Evolutionary conservation across 1,284 basidiomycete species (phyloP), one percentile per base, ranked within the genome.

Genomic region (Neolentinus lepideus): DNA sequence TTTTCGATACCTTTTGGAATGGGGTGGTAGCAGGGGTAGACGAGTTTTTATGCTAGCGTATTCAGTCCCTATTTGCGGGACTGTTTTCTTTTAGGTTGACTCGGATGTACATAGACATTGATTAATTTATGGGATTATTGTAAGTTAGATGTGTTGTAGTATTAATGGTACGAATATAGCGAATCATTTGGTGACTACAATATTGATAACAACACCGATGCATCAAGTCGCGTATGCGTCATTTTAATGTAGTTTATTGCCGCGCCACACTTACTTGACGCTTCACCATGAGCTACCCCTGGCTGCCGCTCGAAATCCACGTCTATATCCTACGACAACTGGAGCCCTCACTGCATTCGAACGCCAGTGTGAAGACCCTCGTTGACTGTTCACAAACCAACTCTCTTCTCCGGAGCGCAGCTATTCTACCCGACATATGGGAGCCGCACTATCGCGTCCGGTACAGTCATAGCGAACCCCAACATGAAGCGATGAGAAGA

Each of bases 1-100:
- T 75, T 2, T 79, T 89, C 31, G 75, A 83, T 31, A 64, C 59
- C 35, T 86, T 82, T 64, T 87, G 83, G 83, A 25, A 25, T 14
- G 47, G 47, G 27, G 47, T 50, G 47, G 12, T 50, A 22, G 24
- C 6, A n/a, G 47, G 47, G 3, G 24, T 50, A 29, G 47, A 50
- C 14, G 47, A 50, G 21, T 50, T 50, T 50, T 26, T 50, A n/a
- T 50, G 47, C 27, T 50, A 26, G 22, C 4, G 25, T 10, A 21
- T 25, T 25, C 4, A 25, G 12, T 29, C 24, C 21, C 6, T 29
- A 25, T 25, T 16, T 50, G 9, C 22, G 8, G 27, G 47, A 12
- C 6, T 29, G 12, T 12, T 6, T 50, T 8, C 3, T 16, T 6
- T 16, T 14, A 21, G 24, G 21, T 24, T 43, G 12, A 16, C 16